A percentile compares a stretch with the other conserved stretches of the same genome.
Conservation (phyloP, 176 grass and related monocot species). For the Musa troglodytarum region DNA sequence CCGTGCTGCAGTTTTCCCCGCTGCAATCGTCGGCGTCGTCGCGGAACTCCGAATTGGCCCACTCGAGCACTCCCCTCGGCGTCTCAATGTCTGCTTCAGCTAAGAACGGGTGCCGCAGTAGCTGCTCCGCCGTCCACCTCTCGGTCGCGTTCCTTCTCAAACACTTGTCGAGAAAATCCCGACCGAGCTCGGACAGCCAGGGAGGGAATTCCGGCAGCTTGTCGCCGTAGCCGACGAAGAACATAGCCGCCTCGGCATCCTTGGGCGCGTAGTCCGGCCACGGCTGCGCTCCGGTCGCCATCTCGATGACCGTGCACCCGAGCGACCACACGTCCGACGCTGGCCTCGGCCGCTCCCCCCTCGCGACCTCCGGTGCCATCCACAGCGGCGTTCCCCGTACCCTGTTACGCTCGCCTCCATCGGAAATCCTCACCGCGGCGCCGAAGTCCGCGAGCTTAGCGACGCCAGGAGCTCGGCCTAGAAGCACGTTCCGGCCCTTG, state of each 20-base stretch:
- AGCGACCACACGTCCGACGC: conserved; percentile 85
- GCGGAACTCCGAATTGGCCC: conserved; percentile 23
- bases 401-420: background rate
- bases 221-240: conserved; percentile 47
- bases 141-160: conserved; percentile 49
- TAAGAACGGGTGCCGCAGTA: conserved; percentile 71
- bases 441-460: conserved; percentile 88
- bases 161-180: conserved; percentile 77
- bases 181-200: conserved; percentile 37
- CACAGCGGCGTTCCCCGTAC: conserved; percentile 61
- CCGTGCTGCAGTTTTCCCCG: background rate
- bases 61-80: conserved; percentile 61
- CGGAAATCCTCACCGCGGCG: conserved; percentile 40
- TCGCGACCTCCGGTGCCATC: conserved; percentile 92
- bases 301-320: conserved; percentile 86
- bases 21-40: conserved; percentile 1
- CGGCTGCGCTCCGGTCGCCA: conserved; percentile 47
- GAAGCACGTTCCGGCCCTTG: conserved; percentile 79
- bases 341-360: conserved; percentile 44
- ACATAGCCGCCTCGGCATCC: conserved; percentile 41
- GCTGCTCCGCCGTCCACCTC: conserved; percentile 62
- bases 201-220: conserved; percentile 41
- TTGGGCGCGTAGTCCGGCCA: conserved; percentile 37
- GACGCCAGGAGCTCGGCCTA: conserved; percentile 7
- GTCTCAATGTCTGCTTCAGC: conserved; percentile 15